A percentile compares a stretch with the other conserved stretches of the same genome.
Conservation (phyloP, 805 yeast species). For the Candida andamanensis region DNA sequence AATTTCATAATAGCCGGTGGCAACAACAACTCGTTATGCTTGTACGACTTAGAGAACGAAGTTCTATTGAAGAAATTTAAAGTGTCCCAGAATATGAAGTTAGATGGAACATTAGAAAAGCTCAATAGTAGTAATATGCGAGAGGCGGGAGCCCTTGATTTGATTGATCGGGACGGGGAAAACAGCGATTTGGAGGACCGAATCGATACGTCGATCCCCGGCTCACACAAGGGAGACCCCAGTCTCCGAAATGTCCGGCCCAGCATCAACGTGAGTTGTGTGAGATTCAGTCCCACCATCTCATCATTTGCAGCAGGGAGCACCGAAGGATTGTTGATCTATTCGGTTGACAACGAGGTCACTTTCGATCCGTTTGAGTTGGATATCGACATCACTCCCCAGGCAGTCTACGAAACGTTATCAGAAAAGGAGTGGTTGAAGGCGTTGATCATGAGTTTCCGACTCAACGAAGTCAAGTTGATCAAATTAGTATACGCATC, state of each 20-base stretch:
- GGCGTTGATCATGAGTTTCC: slow-evolving; percentile 88
- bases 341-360: slow-evolving; percentile 67
- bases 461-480: slow-evolving; percentile 77
- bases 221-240: slow-evolving; percentile 73
- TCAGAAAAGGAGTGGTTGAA: slow-evolving; percentile 59
- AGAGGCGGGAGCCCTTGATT: slow-evolving; percentile 68
- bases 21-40: slow-evolving; percentile 82
- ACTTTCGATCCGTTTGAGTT: slow-evolving; percentile 93
- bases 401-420: slow-evolving; percentile 58
- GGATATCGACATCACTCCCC: slow-evolving; percentile 89
- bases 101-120: slow-evolving; percentile 79
- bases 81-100: slow-evolving; percentile 82
- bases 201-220: slow-evolving; percentile 73
- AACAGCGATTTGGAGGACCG: slow-evolving; percentile 81
- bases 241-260: slow-evolving; percentile 73
- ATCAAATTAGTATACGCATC: slow-evolving; percentile 70
- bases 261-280: slow-evolving; percentile 72
- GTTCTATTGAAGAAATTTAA: slow-evolving; percentile 78
- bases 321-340: slow-evolving; percentile 86
- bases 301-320: slow-evolving; percentile 90
- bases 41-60: slow-evolving; percentile 85
- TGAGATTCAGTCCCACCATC: slow-evolving; percentile 86
- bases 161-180: slow-evolving; percentile 83
- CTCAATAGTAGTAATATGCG: slow-evolving; percentile 80
- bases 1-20: slow-evolving; percentile 87